Evolutionary conservation across 1,284 basidiomycete genomes (phyloP).

Genomic region (Papiliotrema terrestris): DNA sequence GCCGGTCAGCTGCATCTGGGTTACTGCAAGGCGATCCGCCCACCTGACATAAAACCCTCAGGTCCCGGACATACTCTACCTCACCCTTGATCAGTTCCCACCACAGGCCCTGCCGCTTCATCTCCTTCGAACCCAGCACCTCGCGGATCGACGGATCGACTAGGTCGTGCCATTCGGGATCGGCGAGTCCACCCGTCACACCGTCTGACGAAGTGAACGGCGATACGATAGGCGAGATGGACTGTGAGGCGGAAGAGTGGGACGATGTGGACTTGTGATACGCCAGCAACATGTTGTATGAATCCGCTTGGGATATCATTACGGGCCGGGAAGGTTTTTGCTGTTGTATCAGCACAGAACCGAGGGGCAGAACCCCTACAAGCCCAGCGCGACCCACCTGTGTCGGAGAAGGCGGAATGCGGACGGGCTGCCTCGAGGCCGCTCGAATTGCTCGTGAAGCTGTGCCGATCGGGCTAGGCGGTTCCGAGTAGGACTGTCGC

Average conservation of each 20-base stretch:
- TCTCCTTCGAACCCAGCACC: conserved; percentile 65
- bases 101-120: conserved; percentile 71
- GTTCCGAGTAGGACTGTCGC: background rate
- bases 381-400: too few species aligned
- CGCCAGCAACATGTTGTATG: conserved; percentile 30
- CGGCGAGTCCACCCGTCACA: conserved; percentile 2
- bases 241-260: conserved; percentile 1
- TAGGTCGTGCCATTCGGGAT: conserved; percentile 67
- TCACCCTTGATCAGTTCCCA: conserved; percentile 81
- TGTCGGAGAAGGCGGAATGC: background rate
- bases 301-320: conserved; percentile 15
- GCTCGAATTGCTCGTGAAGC: background rate
- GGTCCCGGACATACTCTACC: conserved; percentile 70
- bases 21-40: conserved; percentile 15
- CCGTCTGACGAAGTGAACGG: conserved; percentile 12
- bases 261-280: conserved; percentile 25
- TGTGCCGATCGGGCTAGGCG: conserved; percentile 1
- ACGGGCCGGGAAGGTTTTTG: conserved; percentile 1
- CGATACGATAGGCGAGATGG: conserved; percentile 2
- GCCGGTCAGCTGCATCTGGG: conserved; percentile 2
- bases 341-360: background rate
- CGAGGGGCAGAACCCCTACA: background rate
- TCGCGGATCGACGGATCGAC: conserved; percentile 65
- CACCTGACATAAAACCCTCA: conserved; percentile 65
- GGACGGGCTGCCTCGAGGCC: background rate